Percentiles rank a stretch among this genome's conserved stretches.
Conservation (phyloP, 192 early-diverging fungal species). For the Kickxella alabastrina region DNA sequence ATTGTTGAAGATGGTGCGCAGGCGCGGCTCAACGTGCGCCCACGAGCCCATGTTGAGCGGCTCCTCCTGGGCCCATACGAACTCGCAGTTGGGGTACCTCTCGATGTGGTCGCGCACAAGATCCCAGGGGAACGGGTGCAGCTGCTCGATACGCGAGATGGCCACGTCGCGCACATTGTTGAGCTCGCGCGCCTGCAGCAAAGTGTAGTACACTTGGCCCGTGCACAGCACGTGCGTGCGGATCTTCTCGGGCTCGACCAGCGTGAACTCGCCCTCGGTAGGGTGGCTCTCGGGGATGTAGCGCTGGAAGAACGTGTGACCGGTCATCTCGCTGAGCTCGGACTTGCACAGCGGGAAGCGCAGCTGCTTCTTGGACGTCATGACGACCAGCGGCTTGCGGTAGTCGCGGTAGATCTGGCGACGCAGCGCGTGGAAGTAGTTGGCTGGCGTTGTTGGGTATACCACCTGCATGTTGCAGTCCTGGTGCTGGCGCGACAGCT, state of each 20-base stretch:
- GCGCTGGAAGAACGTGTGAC: conserved; percentile 79
- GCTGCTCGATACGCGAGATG: conserved; percentile 92
- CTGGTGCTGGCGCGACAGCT: conserved; percentile 88
- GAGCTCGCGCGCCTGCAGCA: conserved; percentile 79
- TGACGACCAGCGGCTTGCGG: conserved; percentile 87
- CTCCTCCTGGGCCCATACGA: conserved; percentile 96
- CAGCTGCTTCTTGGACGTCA: conserved; percentile 84
- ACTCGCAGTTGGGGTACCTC: conserved; percentile 86
- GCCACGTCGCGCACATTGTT: conserved; percentile 88
- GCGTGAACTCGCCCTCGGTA: conserved; percentile 57
- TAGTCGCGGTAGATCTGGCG: conserved; percentile 96
- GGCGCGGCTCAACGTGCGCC: conserved; percentile 81
- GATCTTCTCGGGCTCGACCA: conserved; percentile 80
- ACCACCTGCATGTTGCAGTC: conserved; percentile 98
- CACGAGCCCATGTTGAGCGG: conserved; percentile 92
- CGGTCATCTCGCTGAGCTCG: conserved; percentile 73
- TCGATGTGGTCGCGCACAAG: conserved; percentile 79
- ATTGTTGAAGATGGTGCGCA: conserved; percentile 74
- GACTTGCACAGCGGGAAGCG: conserved; percentile 92
- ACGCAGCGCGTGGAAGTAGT: conserved; percentile 95
- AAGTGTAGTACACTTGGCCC: conserved; percentile 96
- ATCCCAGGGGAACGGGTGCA: conserved; percentile 95
- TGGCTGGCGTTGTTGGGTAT: conserved; percentile 94
- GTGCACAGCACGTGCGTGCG: conserved; percentile 91
- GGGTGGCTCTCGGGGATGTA: conserved; percentile 92